Evolutionary conservation across 192 early-diverging fungal genomes (phyloP), one percentile per base, ranked within the genome.

Genomic region (Podila verticillata): DNA sequence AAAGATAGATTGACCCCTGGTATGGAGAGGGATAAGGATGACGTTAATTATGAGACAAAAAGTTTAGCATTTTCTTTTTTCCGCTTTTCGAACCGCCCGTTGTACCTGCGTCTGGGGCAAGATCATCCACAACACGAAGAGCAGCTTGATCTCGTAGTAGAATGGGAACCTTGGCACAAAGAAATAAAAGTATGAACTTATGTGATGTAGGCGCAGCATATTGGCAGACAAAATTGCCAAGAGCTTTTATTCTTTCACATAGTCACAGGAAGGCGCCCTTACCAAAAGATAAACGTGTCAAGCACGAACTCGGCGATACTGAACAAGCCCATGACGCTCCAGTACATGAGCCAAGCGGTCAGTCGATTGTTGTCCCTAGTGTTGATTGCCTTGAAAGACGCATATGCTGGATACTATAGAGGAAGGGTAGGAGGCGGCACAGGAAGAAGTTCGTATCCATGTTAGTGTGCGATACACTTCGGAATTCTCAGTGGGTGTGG

Each of bases 321-420:
- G 48, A 80, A 80, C 35, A 80, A 20, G 19, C 77, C 77, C 77
- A 80, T 80, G 48, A 80, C 77, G 10, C 65, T 61, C 77, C 77
- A 80, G 61, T 80, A 80, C 77, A 80, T 80, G 29, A 80, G 61
- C 77, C 77, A 80, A 13, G 77, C 77, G 22, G 70, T 80, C 70
- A 80, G 36, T 0, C 77, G 70, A 5, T 32, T 72, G 29, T 47
- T 66, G 57, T 72, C 70, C 3, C 70, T 34, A 4, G 77, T 67
- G 34, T 68, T 57, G 49, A 80, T 72, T 7, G 77, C 77, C 61
- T 80, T 80, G 66, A 68, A 80, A 30, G 77, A 80, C 35, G 77
- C 77, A 61, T 80, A 80, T 10, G 77, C 77, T 48, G 77, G 77
- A 51, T 80, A 80, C 77, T 80, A 32, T 13, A 39, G 12, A 47